Base-by-base conservation (phyloP, 352 stramenopile genomes). In the Phytophthora sojae region DNA sequence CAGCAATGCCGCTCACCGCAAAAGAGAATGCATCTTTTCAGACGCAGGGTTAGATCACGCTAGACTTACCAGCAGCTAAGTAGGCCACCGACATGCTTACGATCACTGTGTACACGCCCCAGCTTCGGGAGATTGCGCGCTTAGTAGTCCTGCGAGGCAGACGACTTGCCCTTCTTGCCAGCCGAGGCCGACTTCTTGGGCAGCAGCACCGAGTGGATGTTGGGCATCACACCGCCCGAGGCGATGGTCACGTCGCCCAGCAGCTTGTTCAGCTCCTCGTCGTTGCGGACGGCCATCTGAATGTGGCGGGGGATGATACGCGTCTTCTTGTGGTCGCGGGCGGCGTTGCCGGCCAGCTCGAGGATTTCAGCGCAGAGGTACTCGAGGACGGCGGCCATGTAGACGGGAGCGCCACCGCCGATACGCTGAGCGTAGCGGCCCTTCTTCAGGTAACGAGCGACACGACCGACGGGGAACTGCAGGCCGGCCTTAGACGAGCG, bases 231-330 rank as follows among this genome's bases (percentile, higher is more conserved):
- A 97, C 96, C 96, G 66, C 97, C 97, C 47, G 89, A 89, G 35
- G 97, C 95, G 79, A 99, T 99, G 47, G 96, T 99, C 19, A 98
- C 95, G 60, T 90, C 82, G 65, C 95, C 94, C 2, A 99, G 79
- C 49, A 99, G 81, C 76, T 98, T 97, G 89, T 99, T 99, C 69
- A 99, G 79, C 81, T 99, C 96, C 79, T 99, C 96, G 75, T 99
- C 96, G 66, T 87, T 87, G 57, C 81, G 95, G 5, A 99, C 90
- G 37, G 96, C 95, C 61, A 99, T 86, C 84, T 98, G 97, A 63
- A 99, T 98, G 88, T 99, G 96, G 64, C 96, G 92, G 19, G 97
- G 96, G 52, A 98, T 95, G 76, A 99, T 99, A 78, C 96, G 89
- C 60, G 82, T 91, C 91, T 99, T 99, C 90, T 99, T 99, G 90